phyloP scores from a whole-genome alignment of 2,329 filamentous ascomycete genomes.

The Fusarium sp. region DNA sequence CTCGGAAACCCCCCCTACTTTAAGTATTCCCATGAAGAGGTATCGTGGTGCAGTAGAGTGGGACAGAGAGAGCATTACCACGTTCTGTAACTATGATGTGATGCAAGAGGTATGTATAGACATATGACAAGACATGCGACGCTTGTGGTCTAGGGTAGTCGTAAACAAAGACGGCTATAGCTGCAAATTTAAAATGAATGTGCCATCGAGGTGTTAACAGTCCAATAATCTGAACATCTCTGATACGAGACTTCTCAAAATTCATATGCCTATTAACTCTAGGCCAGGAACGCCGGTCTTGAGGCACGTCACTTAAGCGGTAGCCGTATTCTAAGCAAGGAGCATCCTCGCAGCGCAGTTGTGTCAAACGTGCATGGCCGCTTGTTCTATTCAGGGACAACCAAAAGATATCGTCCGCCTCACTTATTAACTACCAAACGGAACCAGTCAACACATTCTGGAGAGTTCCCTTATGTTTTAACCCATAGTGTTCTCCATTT shows the following conservation, averaged over 20 bases:
- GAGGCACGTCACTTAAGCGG: neutral
- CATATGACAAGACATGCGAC: neutral
- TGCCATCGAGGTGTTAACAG: neutral
- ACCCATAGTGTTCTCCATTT: conserved; percentile 5
- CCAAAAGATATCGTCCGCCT: neutral
- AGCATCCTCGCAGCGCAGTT: conserved; percentile 6
- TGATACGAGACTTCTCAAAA: neutral
- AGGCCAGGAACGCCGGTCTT: neutral
- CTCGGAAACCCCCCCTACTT: conserved; percentile 13
- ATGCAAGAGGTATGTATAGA: neutral
- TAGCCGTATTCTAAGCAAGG: neutral
- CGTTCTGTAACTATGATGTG: neutral
- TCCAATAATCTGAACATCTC: neutral
- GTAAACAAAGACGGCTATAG: neutral
- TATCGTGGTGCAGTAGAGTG: neutral
- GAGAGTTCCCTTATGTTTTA: neutral
- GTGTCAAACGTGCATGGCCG: neutral
- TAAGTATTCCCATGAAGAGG: neutral
- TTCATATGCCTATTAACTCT: neutral
- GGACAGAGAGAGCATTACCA: neutral
- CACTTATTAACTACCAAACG: neutral
- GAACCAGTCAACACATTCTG: neutral
- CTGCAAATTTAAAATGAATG: neutral
- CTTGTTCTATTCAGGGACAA: neutral
- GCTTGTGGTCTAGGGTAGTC: conserved; percentile 21